These are phyloP conservation scores for Diplodia scrobiculata DNA, from an alignment of 2,329 filamentous ascomycete species.

Conservation along the genomic window DNA sequence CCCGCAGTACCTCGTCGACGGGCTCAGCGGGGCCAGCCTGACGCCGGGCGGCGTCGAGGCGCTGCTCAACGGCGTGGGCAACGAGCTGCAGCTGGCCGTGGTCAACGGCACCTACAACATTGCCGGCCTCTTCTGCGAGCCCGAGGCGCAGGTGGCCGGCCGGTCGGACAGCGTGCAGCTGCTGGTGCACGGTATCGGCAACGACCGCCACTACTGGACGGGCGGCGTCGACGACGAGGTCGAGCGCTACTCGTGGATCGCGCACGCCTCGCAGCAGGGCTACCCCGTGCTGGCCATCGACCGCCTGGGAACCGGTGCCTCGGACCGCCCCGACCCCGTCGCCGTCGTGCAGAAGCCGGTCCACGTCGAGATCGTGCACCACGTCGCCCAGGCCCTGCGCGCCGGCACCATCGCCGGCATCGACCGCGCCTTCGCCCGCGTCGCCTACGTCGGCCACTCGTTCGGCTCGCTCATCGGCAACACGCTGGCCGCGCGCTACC, in stretches of 20 bases:
- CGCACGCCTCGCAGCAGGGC: constrained; percentile 44
- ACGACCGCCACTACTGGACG: constrained; percentile 47
- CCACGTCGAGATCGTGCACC: constrained; percentile 44
- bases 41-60: background rate
- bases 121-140: constrained; percentile 20
- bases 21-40: background rate
- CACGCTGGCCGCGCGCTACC: constrained; percentile 41
- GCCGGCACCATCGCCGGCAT: constrained; percentile 37
- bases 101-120: constrained; percentile 21
- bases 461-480: constrained; percentile 44
- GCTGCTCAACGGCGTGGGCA: constrained; percentile 14
- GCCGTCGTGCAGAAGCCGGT: constrained; percentile 44
- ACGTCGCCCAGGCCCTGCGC: constrained; percentile 40
- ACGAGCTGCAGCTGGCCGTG: constrained; percentile 12
- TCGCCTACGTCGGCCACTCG: constrained; percentile 48
- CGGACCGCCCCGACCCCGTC: constrained; percentile 45
- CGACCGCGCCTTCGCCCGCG: constrained; percentile 38
- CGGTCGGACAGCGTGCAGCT: constrained; percentile 38
- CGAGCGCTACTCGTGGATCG: constrained; percentile 44
- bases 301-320: constrained; percentile 46
- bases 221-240: constrained; percentile 35
- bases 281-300: constrained; percentile 50
- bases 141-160: constrained; percentile 2
- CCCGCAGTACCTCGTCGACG: constrained; percentile 3
- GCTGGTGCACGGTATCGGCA: constrained; percentile 47